These are phyloP conservation scores for Penicilliopsis zonata DNA, from an alignment of 495 filamentous ascomycete species.

Conservation along the genomic window DNA sequence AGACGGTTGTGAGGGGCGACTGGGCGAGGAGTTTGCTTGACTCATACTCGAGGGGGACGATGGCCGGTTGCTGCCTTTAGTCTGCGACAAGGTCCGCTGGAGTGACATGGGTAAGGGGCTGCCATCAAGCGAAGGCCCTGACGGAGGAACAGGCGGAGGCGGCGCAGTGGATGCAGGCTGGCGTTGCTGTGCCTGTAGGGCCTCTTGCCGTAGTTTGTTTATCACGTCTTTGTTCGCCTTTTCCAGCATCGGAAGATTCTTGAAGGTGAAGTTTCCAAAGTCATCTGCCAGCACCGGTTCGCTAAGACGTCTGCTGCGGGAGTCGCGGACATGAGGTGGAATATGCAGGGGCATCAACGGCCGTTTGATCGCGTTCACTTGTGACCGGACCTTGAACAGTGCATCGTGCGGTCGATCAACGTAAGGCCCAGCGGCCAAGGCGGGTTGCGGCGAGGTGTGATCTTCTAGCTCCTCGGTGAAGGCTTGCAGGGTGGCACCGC, in stretches of 20 bases:
- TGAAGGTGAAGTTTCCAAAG: conserved; percentile 93
- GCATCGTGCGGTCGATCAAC: conserved; percentile 87
- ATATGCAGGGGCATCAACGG: conserved; percentile 92
- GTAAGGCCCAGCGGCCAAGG: conserved; percentile 41
- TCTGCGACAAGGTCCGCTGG: conserved; percentile 73
- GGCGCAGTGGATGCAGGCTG: conserved; percentile 17
- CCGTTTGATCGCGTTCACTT: conserved; percentile 74
- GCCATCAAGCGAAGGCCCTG: conserved; percentile 62
- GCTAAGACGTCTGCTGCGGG: conserved; percentile 76
- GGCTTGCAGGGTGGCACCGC: conserved; percentile 78
- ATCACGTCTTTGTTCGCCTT: conserved; percentile 99
- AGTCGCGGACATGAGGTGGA: conserved; percentile 77
- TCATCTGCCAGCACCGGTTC: conserved; percentile 84
- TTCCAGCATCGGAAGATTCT: conserved; percentile 91
- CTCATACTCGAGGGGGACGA: conserved; percentile 71
- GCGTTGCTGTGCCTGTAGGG: conserved; percentile 52
- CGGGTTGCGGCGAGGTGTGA: conserved; percentile 52
- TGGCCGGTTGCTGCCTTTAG: conserved; percentile 60
- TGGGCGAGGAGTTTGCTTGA: conserved; percentile 77
- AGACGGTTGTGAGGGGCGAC: conserved; percentile 79
- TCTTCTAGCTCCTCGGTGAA: conserved; percentile 93
- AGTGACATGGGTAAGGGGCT: conserved; percentile 76
- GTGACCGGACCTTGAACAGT: conserved; percentile 75
- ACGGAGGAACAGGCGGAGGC: conserved; percentile 28
- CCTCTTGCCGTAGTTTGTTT: conserved; percentile 85